Evolutionary conservation across 2,329 filamentous ascomycete species (phyloP).

Genomic region (Fusarium acutatum): DNA sequence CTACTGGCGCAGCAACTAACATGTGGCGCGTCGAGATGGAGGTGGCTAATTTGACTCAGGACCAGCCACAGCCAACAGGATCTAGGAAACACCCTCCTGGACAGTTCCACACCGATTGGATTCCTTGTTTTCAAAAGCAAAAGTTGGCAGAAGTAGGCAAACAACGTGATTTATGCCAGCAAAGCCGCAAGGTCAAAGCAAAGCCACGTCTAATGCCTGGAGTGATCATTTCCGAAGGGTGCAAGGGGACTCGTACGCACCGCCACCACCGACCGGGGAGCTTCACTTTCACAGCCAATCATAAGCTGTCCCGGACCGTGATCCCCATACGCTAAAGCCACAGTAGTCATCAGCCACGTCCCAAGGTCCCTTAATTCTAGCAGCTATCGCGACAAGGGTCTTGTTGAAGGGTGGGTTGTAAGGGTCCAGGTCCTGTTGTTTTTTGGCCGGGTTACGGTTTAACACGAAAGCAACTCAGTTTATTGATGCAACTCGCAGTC

Average conservation of each 20-base stretch:
- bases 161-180: conserved; percentile 21
- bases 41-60: conserved; percentile 16
- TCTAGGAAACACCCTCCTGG: conserved; percentile 9
- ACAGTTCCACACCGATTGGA: conserved; percentile 20
- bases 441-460: conserved; percentile 15
- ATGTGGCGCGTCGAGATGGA: conserved; percentile 24
- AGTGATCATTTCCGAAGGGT: conserved; percentile 36
- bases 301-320: conserved; percentile 12
- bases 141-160: conserved; percentile 34
- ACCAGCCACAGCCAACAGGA: conserved; percentile 30
- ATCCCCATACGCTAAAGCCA: conserved; percentile 29
- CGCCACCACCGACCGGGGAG: conserved; percentile 17
- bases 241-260: conserved; percentile 26
- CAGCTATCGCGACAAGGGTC: conserved; percentile 30
- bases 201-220: conserved; percentile 15
- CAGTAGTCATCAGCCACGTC: conserved; percentile 28
- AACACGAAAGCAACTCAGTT: conserved; percentile 18
- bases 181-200: background rate
- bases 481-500: conserved; percentile 2
- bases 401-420: conserved; percentile 21
- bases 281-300: conserved; percentile 7
- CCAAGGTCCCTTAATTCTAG: conserved; percentile 29
- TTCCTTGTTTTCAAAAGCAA: conserved; percentile 33
- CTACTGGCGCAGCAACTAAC: conserved; percentile 12
- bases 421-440: conserved; percentile 23